These are phyloP conservation scores for Candida nemodendra DNA, from an alignment of 805 yeast genomes.

Conservation along the genomic window DNA sequence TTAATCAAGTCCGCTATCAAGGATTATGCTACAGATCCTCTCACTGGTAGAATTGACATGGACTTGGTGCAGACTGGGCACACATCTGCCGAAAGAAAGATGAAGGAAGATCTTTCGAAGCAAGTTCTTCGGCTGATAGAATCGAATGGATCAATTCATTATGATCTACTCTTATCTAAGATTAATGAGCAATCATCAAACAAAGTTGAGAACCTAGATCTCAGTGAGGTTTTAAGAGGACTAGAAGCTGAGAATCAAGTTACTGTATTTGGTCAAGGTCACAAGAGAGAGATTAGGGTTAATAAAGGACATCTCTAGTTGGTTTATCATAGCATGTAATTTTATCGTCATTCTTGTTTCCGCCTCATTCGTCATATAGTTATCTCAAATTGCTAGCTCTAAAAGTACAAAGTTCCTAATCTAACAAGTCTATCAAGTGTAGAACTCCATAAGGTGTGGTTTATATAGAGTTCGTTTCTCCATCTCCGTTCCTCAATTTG, in stretches of 20 bases:
- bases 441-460: neutral
- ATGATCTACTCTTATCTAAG: conserved; percentile 55
- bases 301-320: conserved; percentile 11
- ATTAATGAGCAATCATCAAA: conserved; percentile 66
- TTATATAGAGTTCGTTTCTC: neutral
- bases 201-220: conserved; percentile 67
- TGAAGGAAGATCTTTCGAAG: conserved; percentile 69
- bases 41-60: conserved; percentile 96
- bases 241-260: conserved; percentile 71
- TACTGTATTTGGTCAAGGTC: conserved; percentile 68
- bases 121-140: conserved; percentile 58
- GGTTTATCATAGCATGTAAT: too few relatives aligned
- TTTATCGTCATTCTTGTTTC: too few relatives aligned
- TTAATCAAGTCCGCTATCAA: conserved; percentile 91
- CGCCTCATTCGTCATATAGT: too few relatives aligned
- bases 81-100: conserved; percentile 77
- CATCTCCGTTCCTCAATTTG: conserved; percentile 14
- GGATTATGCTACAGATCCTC: conserved; percentile 97
- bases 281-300: conserved; percentile 55
- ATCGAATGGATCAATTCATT: conserved; percentile 49
- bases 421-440: neutral
- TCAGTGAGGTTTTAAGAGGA: conserved; percentile 64
- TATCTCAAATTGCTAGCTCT: too few relatives aligned
- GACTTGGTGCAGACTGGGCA: conserved; percentile 96
- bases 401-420: too few relatives aligned